Base-by-base conservation (phyloP, 768 basidiomycete genomes). In the Clitopilus passeckerianus region DNA sequence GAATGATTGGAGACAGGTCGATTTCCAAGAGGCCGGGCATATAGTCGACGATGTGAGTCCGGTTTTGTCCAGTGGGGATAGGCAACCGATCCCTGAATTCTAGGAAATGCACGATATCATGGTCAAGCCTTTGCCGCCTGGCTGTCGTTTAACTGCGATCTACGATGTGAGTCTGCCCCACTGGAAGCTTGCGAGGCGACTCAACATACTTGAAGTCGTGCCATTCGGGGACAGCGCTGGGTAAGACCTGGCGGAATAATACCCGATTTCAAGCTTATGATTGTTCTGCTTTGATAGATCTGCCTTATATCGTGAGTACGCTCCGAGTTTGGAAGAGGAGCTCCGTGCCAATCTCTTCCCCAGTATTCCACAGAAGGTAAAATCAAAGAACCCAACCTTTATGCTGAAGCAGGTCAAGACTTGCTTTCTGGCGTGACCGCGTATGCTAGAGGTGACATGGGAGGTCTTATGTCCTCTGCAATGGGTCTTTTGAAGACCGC, bases 311-410 rank as follows among this genome's bases (percentile, higher is more conserved):
- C 37, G 87, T 89, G 79, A 69, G 78, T 34, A 30, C 20, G 46
- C 57, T n/a, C 56, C 87, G 86, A 89, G 69, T 77, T 89, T 23
- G 16, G 22, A 6, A 86, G 2, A 90, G 87, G 70, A 78, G 83
- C 6, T 37, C 27, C 27, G n/a, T 7, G 27, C 27, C 27, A 30
- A 41, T 18, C 37, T 86, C 89, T 72, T 37, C 77, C 63, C 33
- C 18, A 90, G 86, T 98, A 98, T 74, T 93, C 93, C 23, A 96
- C 94, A 6, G 93, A 98, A 75, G 95, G 95, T 50, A 94, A 92
- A 68, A 75, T 98, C 69, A 96, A 98, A 72, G 94, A 97, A 69
- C 94, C 95, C 33, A 95, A 96, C 68, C 75, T 94, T 14, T 86
- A 87, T 10, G 82, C 87, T 10, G 94, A 92, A 68, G 94, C 95